phyloP scores from a whole-genome alignment of 768 basidiomycete genomes.

The Boletus reticuloceps region DNA sequence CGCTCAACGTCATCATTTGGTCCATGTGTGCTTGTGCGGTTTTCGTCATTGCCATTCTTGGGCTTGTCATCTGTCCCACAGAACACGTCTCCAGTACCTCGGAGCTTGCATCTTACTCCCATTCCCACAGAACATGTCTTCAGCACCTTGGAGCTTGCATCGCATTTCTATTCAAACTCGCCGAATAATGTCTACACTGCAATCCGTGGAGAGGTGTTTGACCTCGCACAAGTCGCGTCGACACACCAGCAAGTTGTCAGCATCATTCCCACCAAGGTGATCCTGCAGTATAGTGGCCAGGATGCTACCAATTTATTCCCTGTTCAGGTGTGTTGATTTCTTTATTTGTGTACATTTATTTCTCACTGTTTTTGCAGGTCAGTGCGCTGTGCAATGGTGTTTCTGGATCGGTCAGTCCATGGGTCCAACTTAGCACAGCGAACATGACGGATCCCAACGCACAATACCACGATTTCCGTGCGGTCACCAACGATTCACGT shows the following conservation, averaged over 20 bases:
- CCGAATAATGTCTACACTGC: slow-evolving; percentile 81
- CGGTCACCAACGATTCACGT: slow-evolving; percentile 80
- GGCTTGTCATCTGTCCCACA: slow-evolving; percentile 88
- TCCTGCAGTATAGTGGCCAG: slow-evolving; percentile 82
- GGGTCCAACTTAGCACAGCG: slow-evolving; percentile 62
- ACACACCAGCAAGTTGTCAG: slow-evolving; percentile 63
- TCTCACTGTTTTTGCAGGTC: slow-evolving; percentile 49
- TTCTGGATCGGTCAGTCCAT: slow-evolving; percentile 77
- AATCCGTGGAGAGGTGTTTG: slow-evolving; percentile 97
- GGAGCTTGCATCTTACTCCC: no score
- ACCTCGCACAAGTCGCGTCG: slow-evolving; percentile 64
- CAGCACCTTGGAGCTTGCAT: no score
- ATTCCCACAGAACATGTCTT: no score
- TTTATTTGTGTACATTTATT: not conserved
- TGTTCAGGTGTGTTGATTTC: slow-evolving; percentile 64
- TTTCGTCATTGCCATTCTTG: slow-evolving; percentile 91
- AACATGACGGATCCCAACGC: slow-evolving; percentile 78
- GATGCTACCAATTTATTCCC: slow-evolving; percentile 82
- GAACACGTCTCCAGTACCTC: slow-evolving; percentile 83
- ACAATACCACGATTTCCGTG: slow-evolving; percentile 95
- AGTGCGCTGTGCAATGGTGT: slow-evolving; percentile 90
- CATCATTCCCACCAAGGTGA: slow-evolving; percentile 70
- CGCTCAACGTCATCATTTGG: slow-evolving; percentile 96
- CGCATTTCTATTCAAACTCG: slow-evolving; percentile 58
- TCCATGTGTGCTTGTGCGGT: slow-evolving; percentile 83